Evolutionary conservation across 2,329 filamentous ascomycete species (phyloP).

Genomic region (Escovopsis weberi): DNA sequence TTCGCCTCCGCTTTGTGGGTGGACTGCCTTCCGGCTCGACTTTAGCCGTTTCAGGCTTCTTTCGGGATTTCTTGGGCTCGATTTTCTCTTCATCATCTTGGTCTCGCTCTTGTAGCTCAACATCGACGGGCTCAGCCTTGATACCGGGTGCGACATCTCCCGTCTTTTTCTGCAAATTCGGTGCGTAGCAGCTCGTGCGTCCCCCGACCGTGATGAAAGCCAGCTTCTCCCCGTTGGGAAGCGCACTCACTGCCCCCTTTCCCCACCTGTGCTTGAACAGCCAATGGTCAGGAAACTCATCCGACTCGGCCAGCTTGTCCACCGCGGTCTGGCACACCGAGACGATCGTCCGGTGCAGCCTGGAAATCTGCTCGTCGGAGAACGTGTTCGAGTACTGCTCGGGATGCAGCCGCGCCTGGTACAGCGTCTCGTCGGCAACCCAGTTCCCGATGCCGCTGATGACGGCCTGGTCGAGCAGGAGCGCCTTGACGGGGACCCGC

Average conservation of each 20-base stretch:
- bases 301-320: constrained; percentile 65
- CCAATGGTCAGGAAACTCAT: constrained; percentile 76
- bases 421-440: constrained; percentile 91
- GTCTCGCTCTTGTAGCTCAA: constrained; percentile 11
- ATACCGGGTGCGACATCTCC: constrained; percentile 26
- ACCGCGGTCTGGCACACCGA: constrained; percentile 71
- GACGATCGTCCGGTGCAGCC: constrained; percentile 57
- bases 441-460: constrained; percentile 94
- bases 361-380: constrained; percentile 51
- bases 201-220: constrained; percentile 81
- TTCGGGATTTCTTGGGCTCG: constrained; percentile 13
- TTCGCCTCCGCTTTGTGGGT: constrained; percentile 14
- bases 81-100: constrained; percentile 6
- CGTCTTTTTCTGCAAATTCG: constrained; percentile 70
- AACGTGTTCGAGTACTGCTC: constrained; percentile 88
- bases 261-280: constrained; percentile 80
- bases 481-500: constrained; percentile 75
- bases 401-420: constrained; percentile 76
- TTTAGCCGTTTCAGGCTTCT: constrained; percentile 10
- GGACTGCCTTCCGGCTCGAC: constrained; percentile 11
- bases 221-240: constrained; percentile 78
- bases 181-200: constrained; percentile 79
- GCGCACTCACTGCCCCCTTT: constrained; percentile 50
- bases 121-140: constrained; percentile 27
- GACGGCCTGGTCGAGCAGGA: constrained; percentile 74